Evolutionary conservation across 169 alveolate species (phyloP), one percentile per base, ranked within the genome.

Genomic region (Plasmodium adleri): DNA sequence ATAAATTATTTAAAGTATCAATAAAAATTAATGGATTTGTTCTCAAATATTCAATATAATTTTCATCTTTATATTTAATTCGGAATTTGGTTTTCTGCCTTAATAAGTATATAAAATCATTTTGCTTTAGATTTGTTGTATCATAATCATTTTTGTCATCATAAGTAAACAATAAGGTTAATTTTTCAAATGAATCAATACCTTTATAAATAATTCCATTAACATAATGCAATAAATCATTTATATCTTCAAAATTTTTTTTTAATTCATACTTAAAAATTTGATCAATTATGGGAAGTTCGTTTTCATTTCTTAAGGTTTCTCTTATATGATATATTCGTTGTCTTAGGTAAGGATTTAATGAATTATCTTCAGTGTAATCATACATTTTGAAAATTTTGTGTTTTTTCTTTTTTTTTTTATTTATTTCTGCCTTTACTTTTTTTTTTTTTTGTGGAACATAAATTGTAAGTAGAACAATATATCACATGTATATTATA

Each of bases 201-300:
- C 62, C 62, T 62, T 74, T 74, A 67, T 74, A 74, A 43, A 74
- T 74, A 60, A 74, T 74, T 52, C 88, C 88, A 45, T 74, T 74
- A 52, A 74, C 26, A 54, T 74, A 74, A 74, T 74, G 74, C 17
- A 74, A 17, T 74, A 74, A 50, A 50, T 74, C 88, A 60, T 59
- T 54, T 74, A 60, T 62, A 60, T 62, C 88, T 26, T 73, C 45
- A 15, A 13, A 60, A 45, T 74, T 74, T 60, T 50, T 47, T 62
- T 74, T 74, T 67, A 74, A 49, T 74, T 74, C 88, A 74, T 74
- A 74, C 50, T 62, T 74, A 47, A 74, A 74, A 70, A 74, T 45
- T 62, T 74, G 88, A 62, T 74, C 88, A 43, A 74, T 74, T 74
- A 45, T 74, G 22, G 88, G 88, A 73, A 74, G 59, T 24, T 74